phyloP scores from a whole-genome alignment of 768 basidiomycete genomes.

The Gyrodon lividus region DNA sequence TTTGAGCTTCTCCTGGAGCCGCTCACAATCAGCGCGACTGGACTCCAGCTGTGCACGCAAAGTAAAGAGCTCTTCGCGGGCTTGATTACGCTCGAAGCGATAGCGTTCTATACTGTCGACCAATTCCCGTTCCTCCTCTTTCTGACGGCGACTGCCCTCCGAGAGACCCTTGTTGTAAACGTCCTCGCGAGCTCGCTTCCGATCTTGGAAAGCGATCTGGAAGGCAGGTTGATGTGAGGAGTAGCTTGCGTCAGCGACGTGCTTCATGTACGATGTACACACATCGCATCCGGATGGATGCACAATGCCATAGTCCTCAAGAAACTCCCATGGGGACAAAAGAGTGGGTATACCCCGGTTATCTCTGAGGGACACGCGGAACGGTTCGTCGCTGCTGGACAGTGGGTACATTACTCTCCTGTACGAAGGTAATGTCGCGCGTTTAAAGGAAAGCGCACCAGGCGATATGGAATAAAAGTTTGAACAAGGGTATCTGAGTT shows the following conservation, averaged over 20 bases:
- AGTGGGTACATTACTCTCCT: conserved; percentile 30
- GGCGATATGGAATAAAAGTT: conserved; percentile 13
- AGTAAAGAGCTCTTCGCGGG: conserved; percentile 31
- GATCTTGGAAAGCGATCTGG: conserved; percentile 40
- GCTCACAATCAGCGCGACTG: conserved; percentile 33
- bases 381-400: conserved; percentile 33
- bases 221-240: conserved; percentile 38
- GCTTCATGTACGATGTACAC: conserved; percentile 40
- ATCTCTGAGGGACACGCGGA: conserved; percentile 27
- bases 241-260: conserved; percentile 40
- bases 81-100: conserved; percentile 36
- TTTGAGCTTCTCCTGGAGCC: conserved; percentile 28
- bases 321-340: conserved; percentile 39
- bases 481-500: conserved; percentile 19
- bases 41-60: conserved; percentile 35
- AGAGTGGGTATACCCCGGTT: conserved; percentile 34
- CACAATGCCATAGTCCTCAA: conserved; percentile 40
- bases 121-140: conserved; percentile 36
- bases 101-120: conserved; percentile 34
- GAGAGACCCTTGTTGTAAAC: conserved; percentile 38
- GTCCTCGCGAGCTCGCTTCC: conserved; percentile 39
- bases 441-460: conserved; percentile 19
- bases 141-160: conserved; percentile 42
- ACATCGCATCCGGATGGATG: conserved; percentile 39
- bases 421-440: conserved; percentile 4